Base-by-base conservation (phyloP, 2,329 filamentous ascomycete genomes). In the Exophiala mesophila region DNA sequence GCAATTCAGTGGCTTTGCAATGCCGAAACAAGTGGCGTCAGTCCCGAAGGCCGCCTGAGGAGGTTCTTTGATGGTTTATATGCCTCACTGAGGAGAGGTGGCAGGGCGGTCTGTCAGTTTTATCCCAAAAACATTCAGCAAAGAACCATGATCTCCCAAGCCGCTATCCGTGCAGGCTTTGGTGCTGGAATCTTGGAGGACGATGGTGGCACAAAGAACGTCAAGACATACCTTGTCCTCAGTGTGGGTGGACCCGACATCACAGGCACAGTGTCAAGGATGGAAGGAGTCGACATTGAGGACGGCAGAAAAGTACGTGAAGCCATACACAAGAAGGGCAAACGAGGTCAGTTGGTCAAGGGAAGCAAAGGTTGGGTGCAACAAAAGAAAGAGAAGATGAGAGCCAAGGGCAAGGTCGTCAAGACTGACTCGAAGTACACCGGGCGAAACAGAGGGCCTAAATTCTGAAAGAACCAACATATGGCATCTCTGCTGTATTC, bases 1-100 rank as follows among this genome's bases (percentile, higher is more conserved):
- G 92, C 92, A 1, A 85, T 98, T n/a, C 92, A 98, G 65, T 98
- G 92, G 92, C 74, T 98, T 20, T 98, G 92, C 65, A 97, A 95
- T 64, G 92, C 90, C 29, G 92, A 97, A 64, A 38, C 46, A 9
- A 49, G 44, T 32, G 50, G 43, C 19, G 89, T 92, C 0, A 85
- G 78, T 1, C 85, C 88, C 1, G 77, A 84, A 19, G 87, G 85
- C 0, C 72, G 92, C 4, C 66, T 98, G 18, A 76, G 78, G 3
- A 74, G 90, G 32, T 98, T 98, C 61, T 98, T 98, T 64, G 88
- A 94, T 57, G 88, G 88, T 0, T 67, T 98, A 2, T 98, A 97
- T 65, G 85, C 88, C 0, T 82, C 81, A 47, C 68, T 98, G 50
- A 80, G 82, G 51, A 74, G 92, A 15, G 92, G 92, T 4, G 92